These are phyloP conservation scores for Agaricus bisporus DNA, from an alignment of 768 basidiomycete species.

Conservation along the genomic window DNA sequence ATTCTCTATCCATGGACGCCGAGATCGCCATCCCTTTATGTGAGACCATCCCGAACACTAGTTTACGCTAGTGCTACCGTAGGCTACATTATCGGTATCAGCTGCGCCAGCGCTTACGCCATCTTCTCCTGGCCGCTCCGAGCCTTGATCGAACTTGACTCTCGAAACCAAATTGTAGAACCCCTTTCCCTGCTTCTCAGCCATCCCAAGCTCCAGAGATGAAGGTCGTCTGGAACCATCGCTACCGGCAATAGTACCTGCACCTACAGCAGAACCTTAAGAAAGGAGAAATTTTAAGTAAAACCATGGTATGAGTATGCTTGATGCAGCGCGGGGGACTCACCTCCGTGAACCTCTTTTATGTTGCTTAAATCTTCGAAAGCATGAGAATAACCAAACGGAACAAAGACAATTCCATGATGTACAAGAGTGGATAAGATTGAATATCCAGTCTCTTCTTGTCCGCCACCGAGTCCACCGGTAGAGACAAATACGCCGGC, in stretches of 20 bases:
- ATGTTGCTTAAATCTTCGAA: conserved; percentile 35
- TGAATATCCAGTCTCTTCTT: conserved; percentile 50
- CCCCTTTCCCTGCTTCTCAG: conserved; percentile 39
- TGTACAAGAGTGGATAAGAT: conserved; percentile 56
- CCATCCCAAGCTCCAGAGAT: conserved; percentile 43
- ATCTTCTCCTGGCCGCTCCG: no score
- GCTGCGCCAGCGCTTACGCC: no score
- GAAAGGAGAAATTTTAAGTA: conserved; percentile 2
- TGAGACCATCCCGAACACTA: no score
- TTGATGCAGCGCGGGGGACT: no score
- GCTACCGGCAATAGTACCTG: conserved; percentile 49
- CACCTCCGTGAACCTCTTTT: conserved; percentile 50
- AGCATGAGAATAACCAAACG: conserved; percentile 54
- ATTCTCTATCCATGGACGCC: no score
- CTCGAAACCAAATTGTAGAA: conserved; percentile 44
- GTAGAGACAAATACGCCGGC: conserved; percentile 73
- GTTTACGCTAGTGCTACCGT: no score
- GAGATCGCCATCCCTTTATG: no score
- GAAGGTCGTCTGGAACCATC: conserved; percentile 42
- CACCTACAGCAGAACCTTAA: conserved; percentile 77
- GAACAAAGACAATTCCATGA: conserved; percentile 66
- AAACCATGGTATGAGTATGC: no score
- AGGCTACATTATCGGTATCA: no score
- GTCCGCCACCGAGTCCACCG: conserved; percentile 67
- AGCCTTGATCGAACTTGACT: conserved; percentile 17